A percentile compares a stretch with the other conserved stretches of the same genome.
Conservation (phyloP, 2,329 filamentous ascomycete species). For the Cladobotryum mycophilum region DNA sequence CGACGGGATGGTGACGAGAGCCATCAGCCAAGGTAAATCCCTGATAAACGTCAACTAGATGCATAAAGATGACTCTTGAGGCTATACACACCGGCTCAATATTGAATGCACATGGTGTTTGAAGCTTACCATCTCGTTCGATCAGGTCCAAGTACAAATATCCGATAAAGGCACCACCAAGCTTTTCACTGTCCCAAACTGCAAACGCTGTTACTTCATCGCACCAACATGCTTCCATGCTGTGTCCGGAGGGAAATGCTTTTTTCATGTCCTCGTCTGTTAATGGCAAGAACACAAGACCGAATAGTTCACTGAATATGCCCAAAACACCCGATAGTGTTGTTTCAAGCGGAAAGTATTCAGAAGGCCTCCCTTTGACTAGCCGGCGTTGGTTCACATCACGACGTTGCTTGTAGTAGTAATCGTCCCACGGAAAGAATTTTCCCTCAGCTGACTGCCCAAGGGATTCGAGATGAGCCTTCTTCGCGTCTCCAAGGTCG, state of each 20-base stretch:
- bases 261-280: not conserved
- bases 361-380: not conserved
- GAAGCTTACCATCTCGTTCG: not conserved
- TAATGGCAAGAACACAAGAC: not conserved
- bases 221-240: not conserved
- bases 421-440: not conserved
- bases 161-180: slow-evolving; percentile 1
- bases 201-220: slow-evolving; percentile 1
- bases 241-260: not conserved
- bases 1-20: slow-evolving; percentile 44
- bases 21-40: slow-evolving; percentile 42
- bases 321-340: not conserved
- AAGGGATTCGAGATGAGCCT: not conserved
- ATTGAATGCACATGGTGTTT: not conserved
- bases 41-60: slow-evolving; percentile 18
- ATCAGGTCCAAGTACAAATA: slow-evolving; percentile 11
- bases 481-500: not conserved
- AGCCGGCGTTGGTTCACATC: not conserved
- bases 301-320: not conserved
- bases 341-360: not conserved
- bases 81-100: slow-evolving; percentile 5
- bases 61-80: not conserved
- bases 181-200: slow-evolving; percentile 1
- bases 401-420: not conserved
- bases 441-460: not conserved